Percentiles rank a stretch among this genome's conserved stretches.
Evolutionary conservation across 2,329 filamentous ascomycete genomes (phyloP).

Genomic region (Beauveria caledonica): DNA sequence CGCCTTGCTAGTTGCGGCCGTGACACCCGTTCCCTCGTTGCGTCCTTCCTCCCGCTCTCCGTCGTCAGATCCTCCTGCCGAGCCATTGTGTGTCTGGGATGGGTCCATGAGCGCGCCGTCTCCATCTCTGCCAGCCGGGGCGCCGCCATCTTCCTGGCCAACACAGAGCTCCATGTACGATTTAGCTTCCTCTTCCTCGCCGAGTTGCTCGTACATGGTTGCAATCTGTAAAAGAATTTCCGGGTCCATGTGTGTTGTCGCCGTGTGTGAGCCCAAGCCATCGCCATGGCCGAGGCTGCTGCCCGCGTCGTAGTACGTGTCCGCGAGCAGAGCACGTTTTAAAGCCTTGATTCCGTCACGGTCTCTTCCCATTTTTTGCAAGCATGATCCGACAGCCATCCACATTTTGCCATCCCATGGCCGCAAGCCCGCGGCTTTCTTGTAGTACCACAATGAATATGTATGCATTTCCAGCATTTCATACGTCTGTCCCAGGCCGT

Average conservation of each 20-base stretch:
- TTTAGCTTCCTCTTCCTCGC: slow-evolving; percentile 70
- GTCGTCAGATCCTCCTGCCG: slow-evolving; percentile 31
- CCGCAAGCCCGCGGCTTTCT: slow-evolving; percentile 84
- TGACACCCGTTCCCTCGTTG: slow-evolving; percentile 67
- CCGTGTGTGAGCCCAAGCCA: slow-evolving; percentile 39
- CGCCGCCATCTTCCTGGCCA: slow-evolving; percentile 76
- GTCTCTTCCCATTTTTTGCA: slow-evolving; percentile 79
- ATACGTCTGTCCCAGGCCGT: slow-evolving; percentile 92
- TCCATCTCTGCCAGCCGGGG: slow-evolving; percentile 31
- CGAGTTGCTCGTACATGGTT: slow-evolving; percentile 73
- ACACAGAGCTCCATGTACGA: slow-evolving; percentile 95
- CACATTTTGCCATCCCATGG: slow-evolving; percentile 98
- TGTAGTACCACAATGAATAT: slow-evolving; percentile 96
- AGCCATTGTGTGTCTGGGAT: slow-evolving; percentile 49
- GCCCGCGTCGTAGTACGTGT: slow-evolving; percentile 70
- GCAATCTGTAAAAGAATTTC: slow-evolving; percentile 89
- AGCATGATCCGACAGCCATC: slow-evolving; percentile 88
- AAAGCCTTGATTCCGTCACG: slow-evolving; percentile 91
- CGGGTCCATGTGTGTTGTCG: slow-evolving; percentile 65
- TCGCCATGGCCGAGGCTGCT: slow-evolving; percentile 45
- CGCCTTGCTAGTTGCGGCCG: slow-evolving; percentile 83
- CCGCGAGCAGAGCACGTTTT: slow-evolving; percentile 83
- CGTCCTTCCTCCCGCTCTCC: slow-evolving; percentile 25
- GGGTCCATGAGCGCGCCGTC: slow-evolving; percentile 35
- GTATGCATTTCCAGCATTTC: slow-evolving; percentile 97